A percentile compares a stretch with the other conserved stretches of the same genome.
phyloP scores from a whole-genome alignment of 1,139 yeast genomes.

The Pichia sp. region DNA sequence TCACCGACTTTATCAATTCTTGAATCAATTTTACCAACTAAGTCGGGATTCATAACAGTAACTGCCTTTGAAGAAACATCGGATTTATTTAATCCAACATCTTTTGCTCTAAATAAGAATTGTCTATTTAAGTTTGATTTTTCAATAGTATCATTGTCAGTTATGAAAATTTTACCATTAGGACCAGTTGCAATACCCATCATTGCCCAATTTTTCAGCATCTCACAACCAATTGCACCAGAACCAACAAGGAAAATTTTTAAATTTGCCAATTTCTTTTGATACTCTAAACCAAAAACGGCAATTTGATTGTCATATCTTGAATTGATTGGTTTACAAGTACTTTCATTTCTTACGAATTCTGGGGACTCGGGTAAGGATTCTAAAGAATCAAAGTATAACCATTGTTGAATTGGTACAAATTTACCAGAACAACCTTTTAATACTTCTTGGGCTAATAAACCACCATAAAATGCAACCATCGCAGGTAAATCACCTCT shows the following conservation, averaged over 20 bases:
- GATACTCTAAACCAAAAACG: slow-evolving; percentile 79
- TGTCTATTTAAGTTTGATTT: slow-evolving; percentile 94
- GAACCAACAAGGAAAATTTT: slow-evolving; percentile 91
- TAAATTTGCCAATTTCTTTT: slow-evolving; percentile 64
- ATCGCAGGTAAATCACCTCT: slow-evolving; percentile 89
- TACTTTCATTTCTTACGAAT: slow-evolving; percentile 59
- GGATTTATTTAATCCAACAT: slow-evolving; percentile 87
- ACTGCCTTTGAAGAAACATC: slow-evolving; percentile 89
- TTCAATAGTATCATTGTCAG: slow-evolving; percentile 94
- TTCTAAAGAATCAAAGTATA: slow-evolving; percentile 91
- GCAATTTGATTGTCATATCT: slow-evolving; percentile 94
- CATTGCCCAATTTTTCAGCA: slow-evolving; percentile 97
- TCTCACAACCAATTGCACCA: slow-evolving; percentile 99
- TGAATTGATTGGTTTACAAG: slow-evolving; percentile 67
- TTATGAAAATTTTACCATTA: slow-evolving; percentile 72
- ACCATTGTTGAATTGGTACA: slow-evolving; percentile 81
- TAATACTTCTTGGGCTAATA: slow-evolving; percentile 93
- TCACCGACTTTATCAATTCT: slow-evolving; percentile 84
- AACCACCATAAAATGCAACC: slow-evolving; percentile 88
- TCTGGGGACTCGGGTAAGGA: slow-evolving; percentile 61
- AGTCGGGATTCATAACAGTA: slow-evolving; percentile 74
- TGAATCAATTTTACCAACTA: slow-evolving; percentile 69
- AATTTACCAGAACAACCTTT: slow-evolving; percentile 94
- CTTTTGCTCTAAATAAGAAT: slow-evolving; percentile 87
- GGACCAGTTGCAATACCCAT: slow-evolving; percentile 94